A percentile compares a stretch with the other conserved stretches of the same genome.
Conservation (phyloP, 2,329 filamentous ascomycete species). For the Leptosphaerulina australis region DNA sequence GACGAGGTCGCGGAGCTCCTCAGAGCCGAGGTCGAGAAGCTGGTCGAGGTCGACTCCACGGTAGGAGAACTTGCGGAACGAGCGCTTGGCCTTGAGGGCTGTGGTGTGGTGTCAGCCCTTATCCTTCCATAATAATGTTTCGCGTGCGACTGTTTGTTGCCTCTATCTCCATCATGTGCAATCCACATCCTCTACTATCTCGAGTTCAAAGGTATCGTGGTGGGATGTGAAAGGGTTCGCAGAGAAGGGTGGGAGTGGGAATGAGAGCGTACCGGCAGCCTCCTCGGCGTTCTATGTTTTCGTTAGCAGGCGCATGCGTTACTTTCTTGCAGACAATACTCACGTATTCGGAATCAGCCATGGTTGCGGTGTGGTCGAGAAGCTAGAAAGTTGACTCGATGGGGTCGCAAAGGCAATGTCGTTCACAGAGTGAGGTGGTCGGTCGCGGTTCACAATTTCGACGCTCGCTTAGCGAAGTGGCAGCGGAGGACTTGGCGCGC, state of each 20-base stretch:
- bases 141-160: slow-evolving; percentile 6
- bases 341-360: slow-evolving; percentile 91
- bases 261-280: slow-evolving; percentile 72
- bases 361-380: slow-evolving; percentile 65
- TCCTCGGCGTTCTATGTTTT: slow-evolving; percentile 83
- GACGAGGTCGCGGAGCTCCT: slow-evolving; percentile 98
- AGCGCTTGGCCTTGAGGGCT: slow-evolving; percentile 99
- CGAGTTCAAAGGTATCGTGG: slow-evolving; percentile 18
- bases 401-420: slow-evolving; percentile 37
- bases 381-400: slow-evolving; percentile 50
- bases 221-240: slow-evolving; percentile 8
- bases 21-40: slow-evolving; percentile 98
- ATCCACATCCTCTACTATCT: slow-evolving; percentile 6
- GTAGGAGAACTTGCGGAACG: slow-evolving; percentile 99
- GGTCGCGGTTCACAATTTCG: slow-evolving; percentile 4
- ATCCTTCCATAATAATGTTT: slow-evolving; percentile 17
- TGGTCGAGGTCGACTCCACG: slow-evolving; percentile 99
- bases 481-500: slow-evolving; percentile 6
- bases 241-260: slow-evolving; percentile 15
- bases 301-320: slow-evolving; percentile 29
- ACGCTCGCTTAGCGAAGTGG: slow-evolving; percentile 13
- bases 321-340: slow-evolving; percentile 53
- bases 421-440: slow-evolving; percentile 16
- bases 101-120: slow-evolving; percentile 39
- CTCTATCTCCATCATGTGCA: slow-evolving; percentile 4